phyloP scores from a whole-genome alignment of 106 monocot genomes.

The Phalaenopsis aphrodite region DNA sequence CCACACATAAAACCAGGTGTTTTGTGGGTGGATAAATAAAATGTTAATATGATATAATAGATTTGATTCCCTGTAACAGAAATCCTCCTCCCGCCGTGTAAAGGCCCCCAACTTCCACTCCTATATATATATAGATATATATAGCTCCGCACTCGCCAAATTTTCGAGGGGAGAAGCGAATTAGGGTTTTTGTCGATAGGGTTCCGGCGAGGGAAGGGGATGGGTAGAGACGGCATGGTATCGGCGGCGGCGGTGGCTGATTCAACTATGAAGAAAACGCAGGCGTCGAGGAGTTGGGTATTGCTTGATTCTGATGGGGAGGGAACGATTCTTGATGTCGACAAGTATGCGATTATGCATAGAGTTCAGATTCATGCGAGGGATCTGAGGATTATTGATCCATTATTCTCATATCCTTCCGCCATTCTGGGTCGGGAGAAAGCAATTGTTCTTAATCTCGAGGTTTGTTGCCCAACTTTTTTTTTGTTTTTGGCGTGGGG shows the following conservation, averaged over 20 bases:
- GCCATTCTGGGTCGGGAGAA: constrained; percentile 82
- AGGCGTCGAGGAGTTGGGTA: constrained; percentile 66
- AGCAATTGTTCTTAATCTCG: constrained; percentile 95
- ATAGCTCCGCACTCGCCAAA: neutral
- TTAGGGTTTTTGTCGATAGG: neutral
- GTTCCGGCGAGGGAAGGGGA: neutral
- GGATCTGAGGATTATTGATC: constrained; percentile 85
- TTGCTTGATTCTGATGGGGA: constrained; percentile 53
- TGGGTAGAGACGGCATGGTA: neutral
- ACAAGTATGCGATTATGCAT: constrained; percentile 96
- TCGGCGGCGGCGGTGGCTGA: neutral
- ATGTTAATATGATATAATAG: neutral
- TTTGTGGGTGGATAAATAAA: neutral
- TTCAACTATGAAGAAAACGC: constrained; percentile 40
- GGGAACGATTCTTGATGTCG: constrained; percentile 61
- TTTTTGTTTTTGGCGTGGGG: neutral
- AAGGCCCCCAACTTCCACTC: neutral
- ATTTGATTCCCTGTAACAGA: constrained; percentile 2
- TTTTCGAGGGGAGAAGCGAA: neutral
- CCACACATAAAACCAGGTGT: neutral
- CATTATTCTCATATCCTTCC: constrained; percentile 82
- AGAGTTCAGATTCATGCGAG: constrained; percentile 75
- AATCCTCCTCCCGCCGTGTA: constrained; percentile 1
- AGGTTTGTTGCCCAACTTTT: constrained; percentile 30
- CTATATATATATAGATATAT: neutral